Base-by-base conservation (phyloP, 2,329 filamentous ascomycete genomes). In the Fusarium continuum region DNA sequence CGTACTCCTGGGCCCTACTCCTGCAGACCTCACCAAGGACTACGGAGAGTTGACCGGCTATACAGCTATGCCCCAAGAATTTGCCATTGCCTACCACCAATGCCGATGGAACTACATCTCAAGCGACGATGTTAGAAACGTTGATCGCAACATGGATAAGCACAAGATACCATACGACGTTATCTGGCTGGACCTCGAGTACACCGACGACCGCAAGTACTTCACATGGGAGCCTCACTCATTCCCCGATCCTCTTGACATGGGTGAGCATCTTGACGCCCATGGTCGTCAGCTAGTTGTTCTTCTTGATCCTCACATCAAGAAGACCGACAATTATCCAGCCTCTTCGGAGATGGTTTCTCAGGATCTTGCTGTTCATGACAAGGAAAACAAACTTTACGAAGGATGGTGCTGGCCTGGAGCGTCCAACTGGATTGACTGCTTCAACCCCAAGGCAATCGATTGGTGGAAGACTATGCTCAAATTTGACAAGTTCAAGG, bases 321-420 rank as follows among this genome's bases (percentile, higher is more conserved):
- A 99, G 82, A 98, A 97, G 70, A 85, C 88, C 47, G 89, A 87
- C 48, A 85, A 86, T 69, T 99, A 97, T 73, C 79, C 79, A 1
- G 84, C 98, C 23, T 88, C 89, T 9, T 85, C 93, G 13, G 89
- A 97, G 73, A 77, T 99, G 67, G 95, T 91, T 76, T 89, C 88
- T 52, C 92, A 97, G 73, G 89, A 90, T 9, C 80, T 97, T 14
- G 93, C 89, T 7, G 89, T 96, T 41, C 89, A 91, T 74, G 93
- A 96, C 82, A 99, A 98, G 79, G 91, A 97, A 20, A 88, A 88
- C 60, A 89, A 91, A 49, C 85, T 91, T 58, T 99, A 93, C 71
- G 95, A 99, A 72, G 95, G 95, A 48, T 97, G 93, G 93, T 99
- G 95, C 82, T 99, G 95, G 95, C 95, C 95, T 6, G 95, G 95